These are phyloP conservation scores for Ephemerocybe angulata DNA, from an alignment of 768 basidiomycete species.

Conservation along the genomic window DNA sequence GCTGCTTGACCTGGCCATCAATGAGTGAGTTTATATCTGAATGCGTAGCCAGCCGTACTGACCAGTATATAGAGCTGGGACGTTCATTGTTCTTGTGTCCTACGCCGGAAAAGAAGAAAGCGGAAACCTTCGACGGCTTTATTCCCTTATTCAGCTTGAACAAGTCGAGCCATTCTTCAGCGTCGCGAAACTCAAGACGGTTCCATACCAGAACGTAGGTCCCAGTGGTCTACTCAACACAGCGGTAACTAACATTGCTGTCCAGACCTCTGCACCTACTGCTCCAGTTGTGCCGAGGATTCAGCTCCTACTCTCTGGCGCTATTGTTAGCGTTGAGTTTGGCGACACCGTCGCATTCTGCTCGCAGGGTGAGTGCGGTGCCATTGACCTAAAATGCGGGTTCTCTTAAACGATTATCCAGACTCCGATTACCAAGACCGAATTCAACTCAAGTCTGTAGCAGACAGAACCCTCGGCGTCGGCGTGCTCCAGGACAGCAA, in stretches of 20 bases:
- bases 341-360: constrained; percentile 75
- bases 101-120: constrained; percentile 57
- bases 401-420: constrained; percentile 23
- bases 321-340: constrained; percentile 61
- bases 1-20: constrained; percentile 63
- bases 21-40: constrained; percentile 39
- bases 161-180: constrained; percentile 37
- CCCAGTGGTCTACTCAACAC: not conserved
- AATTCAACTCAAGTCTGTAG: constrained; percentile 63
- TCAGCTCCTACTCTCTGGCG: constrained; percentile 55
- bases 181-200: constrained; percentile 47
- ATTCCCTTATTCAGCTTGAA: constrained; percentile 57
- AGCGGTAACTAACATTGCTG: not conserved
- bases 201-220: constrained; percentile 77
- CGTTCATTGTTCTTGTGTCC: constrained; percentile 62
- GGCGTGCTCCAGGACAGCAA: constrained; percentile 52
- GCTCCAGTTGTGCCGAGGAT: constrained; percentile 73
- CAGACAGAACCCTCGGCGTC: constrained; percentile 68
- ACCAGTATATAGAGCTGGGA: constrained; percentile 35
- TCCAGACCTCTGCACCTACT: constrained; percentile 59
- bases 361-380: constrained; percentile 48
- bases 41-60: constrained; percentile 4
- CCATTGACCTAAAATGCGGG: not conserved
- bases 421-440: constrained; percentile 71
- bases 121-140: constrained; percentile 54